Evolutionary conservation across 2,329 filamentous ascomycete species (phyloP), one percentile per base, ranked within the genome.

Genomic region (Macrophomina pseudophaseolina): DNA sequence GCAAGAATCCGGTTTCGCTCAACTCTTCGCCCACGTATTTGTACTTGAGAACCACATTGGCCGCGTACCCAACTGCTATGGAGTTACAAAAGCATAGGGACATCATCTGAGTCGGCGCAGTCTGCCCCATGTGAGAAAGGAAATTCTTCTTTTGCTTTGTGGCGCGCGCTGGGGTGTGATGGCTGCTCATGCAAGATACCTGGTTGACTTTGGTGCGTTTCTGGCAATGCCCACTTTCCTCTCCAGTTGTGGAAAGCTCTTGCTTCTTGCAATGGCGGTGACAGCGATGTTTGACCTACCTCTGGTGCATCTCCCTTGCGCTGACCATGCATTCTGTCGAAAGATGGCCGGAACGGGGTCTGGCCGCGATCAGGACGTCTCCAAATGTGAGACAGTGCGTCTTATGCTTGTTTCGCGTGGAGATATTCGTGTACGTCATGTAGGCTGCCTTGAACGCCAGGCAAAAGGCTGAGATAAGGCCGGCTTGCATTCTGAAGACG

Each of bases 141-240:
- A 74, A 66, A 42, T 68, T 70, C 38, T 71, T 72, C 68, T 77
- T 75, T 48, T 72, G 65, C 51, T 75, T 75, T 3, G 74, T 76
- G 2, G 74, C 72, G 16, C 74, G 71, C 0, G 71, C 72, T 2
- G 73, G 73, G 58, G 74, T 73, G 2, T 69, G 69, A 16, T 69
- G 44, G 9, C 70, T 70, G 35, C 35, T 38, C 7, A 38, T 6
- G 69, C 60, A 6, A 71, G 68, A 32, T 70, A 71, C 62, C 73
- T 68, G 66, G 56, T 75, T 74, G 56, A 68, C 74, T 40, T 72
- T 74, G 28, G 70, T 72, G 56, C 73, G 75, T 40, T 72, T 74
- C 48, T 76, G 75, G 33, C 74, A 76, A 52, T 75, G 72, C 2
- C 73, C 74, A 12, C 75, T 67, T 52, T 74, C 75, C 35, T 75